phyloP scores from a whole-genome alignment of 495 filamentous ascomycete genomes.

The Neurospora discreta region DNA sequence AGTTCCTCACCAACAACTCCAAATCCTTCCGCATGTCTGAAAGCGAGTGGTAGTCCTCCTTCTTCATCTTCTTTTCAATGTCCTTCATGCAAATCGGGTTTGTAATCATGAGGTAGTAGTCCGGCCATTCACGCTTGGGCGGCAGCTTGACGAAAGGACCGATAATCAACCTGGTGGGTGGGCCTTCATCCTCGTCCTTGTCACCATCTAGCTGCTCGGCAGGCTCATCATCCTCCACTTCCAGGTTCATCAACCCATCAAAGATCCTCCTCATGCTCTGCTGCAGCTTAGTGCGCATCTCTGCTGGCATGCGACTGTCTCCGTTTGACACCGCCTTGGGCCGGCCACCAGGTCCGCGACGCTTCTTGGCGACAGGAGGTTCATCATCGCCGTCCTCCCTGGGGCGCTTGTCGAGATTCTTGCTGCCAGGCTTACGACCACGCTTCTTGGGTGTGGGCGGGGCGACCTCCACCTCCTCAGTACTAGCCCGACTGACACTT shows the following conservation, averaged over 20 bases:
- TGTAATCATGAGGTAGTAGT: slow-evolving; percentile 89
- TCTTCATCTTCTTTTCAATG: slow-evolving; percentile 88
- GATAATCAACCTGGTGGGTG: slow-evolving; percentile 62
- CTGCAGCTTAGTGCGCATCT: slow-evolving; percentile 55
- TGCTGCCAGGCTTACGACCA: slow-evolving; percentile 63
- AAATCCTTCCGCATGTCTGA: slow-evolving; percentile 75
- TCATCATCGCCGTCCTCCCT: slow-evolving; percentile 73
- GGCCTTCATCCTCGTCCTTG: slow-evolving; percentile 26
- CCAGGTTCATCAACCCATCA: slow-evolving; percentile 69
- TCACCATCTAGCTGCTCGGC: slow-evolving; percentile 16
- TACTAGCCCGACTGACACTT: slow-evolving; percentile 63
- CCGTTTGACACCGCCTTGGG: slow-evolving; percentile 38
- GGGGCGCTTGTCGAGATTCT: slow-evolving; percentile 67
- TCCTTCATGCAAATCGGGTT: slow-evolving; percentile 88
- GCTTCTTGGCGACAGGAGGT: slow-evolving; percentile 77
- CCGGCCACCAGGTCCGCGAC: slow-evolving; percentile 48
- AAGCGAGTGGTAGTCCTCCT: slow-evolving; percentile 74
- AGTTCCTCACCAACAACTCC: slow-evolving; percentile 75
- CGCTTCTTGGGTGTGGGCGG: slow-evolving; percentile 49
- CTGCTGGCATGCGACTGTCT: slow-evolving; percentile 24
- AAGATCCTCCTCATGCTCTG: slow-evolving; percentile 63
- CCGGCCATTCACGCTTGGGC: slow-evolving; percentile 73
- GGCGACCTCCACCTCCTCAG: slow-evolving; percentile 45
- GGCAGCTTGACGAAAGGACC: slow-evolving; percentile 90
- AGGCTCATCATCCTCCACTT: slow-evolving; percentile 49